These are phyloP conservation scores for Diaporthe capsici DNA, from an alignment of 2,329 filamentous ascomycete genomes.

Conservation along the genomic window DNA sequence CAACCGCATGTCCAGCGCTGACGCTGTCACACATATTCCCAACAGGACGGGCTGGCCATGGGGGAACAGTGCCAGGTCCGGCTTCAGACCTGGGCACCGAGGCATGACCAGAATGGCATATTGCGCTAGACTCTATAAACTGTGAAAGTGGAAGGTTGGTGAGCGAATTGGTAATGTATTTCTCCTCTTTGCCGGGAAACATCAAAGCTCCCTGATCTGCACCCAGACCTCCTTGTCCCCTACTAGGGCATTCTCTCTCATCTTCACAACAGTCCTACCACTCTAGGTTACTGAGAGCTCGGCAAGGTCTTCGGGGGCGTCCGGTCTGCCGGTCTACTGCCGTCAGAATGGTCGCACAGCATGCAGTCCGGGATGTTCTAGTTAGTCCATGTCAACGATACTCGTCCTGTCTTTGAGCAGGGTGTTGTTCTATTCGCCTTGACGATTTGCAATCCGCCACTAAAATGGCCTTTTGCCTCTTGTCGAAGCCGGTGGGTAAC, in stretches of 20 bases:
- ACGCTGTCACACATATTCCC: neutral
- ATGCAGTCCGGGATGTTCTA: neutral
- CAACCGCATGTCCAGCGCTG: neutral
- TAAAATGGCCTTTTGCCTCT: neutral
- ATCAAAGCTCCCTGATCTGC: neutral
- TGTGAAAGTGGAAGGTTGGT: neutral
- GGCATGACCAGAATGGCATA: neutral
- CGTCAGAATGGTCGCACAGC: conserved; percentile 10
- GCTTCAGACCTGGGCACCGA: conserved; percentile 10
- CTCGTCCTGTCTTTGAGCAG: neutral
- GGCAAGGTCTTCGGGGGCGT: neutral
- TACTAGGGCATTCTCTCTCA: neutral
- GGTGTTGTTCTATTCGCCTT: neutral
- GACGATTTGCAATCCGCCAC: neutral
- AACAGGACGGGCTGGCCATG: neutral
- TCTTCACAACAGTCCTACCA: neutral
- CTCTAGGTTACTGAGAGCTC: neutral
- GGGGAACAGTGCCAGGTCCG: neutral
- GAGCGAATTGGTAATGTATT: neutral
- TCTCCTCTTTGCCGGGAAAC: neutral
- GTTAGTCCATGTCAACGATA: neutral
- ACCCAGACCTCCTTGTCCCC: neutral
- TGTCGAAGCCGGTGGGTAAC: neutral
- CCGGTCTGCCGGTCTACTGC: neutral
- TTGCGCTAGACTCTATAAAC: neutral